phyloP scores from a whole-genome alignment of 305 asterid species.

The Solanum hybrid region DNA sequence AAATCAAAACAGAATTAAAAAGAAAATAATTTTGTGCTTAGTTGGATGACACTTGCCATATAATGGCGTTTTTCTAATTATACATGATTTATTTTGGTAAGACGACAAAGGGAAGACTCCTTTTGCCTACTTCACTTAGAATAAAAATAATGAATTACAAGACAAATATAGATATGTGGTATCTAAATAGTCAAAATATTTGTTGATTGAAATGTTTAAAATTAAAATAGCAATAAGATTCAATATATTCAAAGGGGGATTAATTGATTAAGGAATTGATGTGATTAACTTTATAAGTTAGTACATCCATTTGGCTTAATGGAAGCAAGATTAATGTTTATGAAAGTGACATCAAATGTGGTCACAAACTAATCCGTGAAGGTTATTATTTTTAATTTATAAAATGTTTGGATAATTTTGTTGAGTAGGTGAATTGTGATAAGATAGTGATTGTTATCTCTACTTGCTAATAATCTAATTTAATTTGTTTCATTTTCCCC shows the following conservation, averaged over 20 bases:
- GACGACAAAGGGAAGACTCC: neutral
- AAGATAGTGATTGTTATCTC: neutral
- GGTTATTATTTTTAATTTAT: neutral
- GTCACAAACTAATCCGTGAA: neutral
- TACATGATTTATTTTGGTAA: neutral
- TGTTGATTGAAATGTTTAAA: constrained; percentile 1
- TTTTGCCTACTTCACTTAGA: neutral
- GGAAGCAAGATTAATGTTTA: neutral
- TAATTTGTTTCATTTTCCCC: neutral
- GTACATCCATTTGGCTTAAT: neutral
- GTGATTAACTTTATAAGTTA: neutral
- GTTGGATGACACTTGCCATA: neutral
- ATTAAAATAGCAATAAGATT: neutral
- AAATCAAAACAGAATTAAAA: neutral
- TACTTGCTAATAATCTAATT: neutral
- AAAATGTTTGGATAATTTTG: neutral
- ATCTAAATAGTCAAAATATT: neutral
- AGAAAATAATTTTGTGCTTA: neutral
- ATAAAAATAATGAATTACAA: neutral
- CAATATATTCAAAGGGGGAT: neutral
- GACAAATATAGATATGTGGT: neutral
- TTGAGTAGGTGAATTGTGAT: neutral
- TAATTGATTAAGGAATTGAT: neutral
- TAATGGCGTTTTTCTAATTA: neutral
- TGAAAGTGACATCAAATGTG: neutral